Conservation (phyloP, 139 green algal genomes). For the Tetradesmus lagerheimii region DNA sequence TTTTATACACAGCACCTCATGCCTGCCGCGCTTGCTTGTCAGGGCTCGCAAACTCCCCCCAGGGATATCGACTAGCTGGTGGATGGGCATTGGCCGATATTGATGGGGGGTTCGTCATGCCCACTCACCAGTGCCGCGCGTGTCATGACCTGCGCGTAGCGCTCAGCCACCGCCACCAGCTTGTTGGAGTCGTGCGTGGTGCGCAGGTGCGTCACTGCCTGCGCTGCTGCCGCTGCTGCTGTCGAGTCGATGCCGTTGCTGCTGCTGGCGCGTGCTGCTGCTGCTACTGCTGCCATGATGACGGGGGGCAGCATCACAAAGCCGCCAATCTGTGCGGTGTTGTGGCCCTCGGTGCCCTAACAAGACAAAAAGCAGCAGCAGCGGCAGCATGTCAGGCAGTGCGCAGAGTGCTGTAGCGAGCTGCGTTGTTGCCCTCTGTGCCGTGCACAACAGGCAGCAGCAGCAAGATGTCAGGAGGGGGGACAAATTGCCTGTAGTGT, state of each 20-base stretch:
- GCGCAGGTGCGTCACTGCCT: conserved; percentile 57
- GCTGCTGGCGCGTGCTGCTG: neutral
- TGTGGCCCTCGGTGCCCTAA: conserved; percentile 72
- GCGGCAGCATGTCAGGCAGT: neutral
- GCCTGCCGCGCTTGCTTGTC: too few relatives aligned
- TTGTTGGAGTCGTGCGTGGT: conserved; percentile 69
- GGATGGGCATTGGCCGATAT: too few relatives aligned
- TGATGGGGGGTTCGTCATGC: too few relatives aligned
- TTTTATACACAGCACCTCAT: too few relatives aligned
- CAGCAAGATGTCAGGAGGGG: neutral
- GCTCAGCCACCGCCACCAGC: conserved; percentile 59
- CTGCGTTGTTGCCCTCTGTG: conserved; percentile 66
- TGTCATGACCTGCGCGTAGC: conserved; percentile 50
- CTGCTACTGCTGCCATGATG: conserved; percentile 49
- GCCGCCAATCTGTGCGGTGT: conserved; percentile 73
- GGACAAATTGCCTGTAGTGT: conserved; percentile 9
- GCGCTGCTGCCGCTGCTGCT: conserved; percentile 40
- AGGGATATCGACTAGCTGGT: too few relatives aligned
- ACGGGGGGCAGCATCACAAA: conserved; percentile 80
- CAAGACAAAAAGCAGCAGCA: neutral
- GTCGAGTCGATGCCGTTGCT: neutral
- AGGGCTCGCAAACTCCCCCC: too few relatives aligned
- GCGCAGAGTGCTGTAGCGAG: conserved; percentile 35
- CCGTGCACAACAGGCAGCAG: conserved; percentile 36
- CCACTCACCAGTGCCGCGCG: conserved; percentile 1